A percentile compares a stretch with the other conserved stretches of the same genome.
Evolutionary conservation across 2,329 filamentous ascomycete genomes (phyloP).

Genomic region (Magnaporthales sp.): DNA sequence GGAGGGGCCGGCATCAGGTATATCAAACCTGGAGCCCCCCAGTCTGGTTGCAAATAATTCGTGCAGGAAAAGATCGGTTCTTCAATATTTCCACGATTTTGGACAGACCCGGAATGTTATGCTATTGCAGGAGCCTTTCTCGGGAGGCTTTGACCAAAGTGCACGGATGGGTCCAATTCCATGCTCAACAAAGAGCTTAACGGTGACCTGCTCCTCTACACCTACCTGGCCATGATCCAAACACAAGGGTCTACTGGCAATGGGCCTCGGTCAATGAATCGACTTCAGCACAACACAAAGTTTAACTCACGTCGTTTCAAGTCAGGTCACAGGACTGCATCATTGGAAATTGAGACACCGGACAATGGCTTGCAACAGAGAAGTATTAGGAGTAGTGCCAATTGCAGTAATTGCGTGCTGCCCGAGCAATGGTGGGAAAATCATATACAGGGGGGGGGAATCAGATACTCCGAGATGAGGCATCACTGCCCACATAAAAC

Average conservation of each 20-base stretch:
- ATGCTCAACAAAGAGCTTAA: too few relatives aligned
- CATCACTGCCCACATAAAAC: neutral
- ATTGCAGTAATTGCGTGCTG: neutral
- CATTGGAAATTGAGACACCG: neutral
- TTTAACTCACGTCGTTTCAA: neutral
- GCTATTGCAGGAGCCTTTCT: neutral
- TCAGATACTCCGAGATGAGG: neutral
- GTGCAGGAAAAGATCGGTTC: neutral
- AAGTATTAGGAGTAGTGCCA: neutral
- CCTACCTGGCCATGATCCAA: too few relatives aligned
- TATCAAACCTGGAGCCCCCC: neutral
- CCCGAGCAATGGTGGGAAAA: neutral
- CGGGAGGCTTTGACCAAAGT: neutral
- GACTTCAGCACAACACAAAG: neutral
- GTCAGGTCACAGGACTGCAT: neutral
- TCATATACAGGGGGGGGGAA: neutral
- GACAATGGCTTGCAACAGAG: neutral
- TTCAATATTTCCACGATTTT: neutral
- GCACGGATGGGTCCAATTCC: neutral
- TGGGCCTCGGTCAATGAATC: too few relatives aligned
- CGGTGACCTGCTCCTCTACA: too few relatives aligned
- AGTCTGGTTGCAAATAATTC: too few relatives aligned
- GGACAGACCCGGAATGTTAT: neutral
- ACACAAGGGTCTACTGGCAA: too few relatives aligned
- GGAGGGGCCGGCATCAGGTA: constrained; percentile 14